Base-by-base conservation (phyloP, 129 eudicot genomes). In the Glebionis coronaria region DNA sequence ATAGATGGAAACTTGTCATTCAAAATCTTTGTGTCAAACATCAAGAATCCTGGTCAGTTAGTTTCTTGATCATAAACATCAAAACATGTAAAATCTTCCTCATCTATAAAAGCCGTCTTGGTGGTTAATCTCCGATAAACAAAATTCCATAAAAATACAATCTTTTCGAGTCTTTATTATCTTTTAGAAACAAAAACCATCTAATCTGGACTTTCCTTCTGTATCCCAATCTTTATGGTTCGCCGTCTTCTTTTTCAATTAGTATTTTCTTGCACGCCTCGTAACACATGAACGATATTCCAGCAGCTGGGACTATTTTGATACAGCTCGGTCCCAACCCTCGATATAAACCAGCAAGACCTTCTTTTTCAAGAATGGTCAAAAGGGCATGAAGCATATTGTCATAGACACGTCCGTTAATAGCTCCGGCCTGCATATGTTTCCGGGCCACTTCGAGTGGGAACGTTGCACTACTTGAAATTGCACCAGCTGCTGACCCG, bases 281-380 rank as follows among this genome's bases (percentile, higher is more conserved):
- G 13, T 90, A 87, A 64, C 95, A 90, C 97, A 90, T 90, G 85
- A 90, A 87, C n/a, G 97, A 90, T 29, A 90, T 91, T 58, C 97
- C 97, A 15, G 95, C 95, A 44, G 95, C 97, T 21, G 97, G 97
- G 5, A 91, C 93, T 9, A 91, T 61, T 59, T 91, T 91, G 52
- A 91, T 42, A 73, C 97, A 87, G 66, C 95, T 91, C 0, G 97
- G 97, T 2, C 97, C 97, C 62, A 91, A 62, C 25, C 97, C 97
- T 15, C 87, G 80, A 53, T 87, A 87, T 16, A 87, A 72, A 53
- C 95, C 97, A 6, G 50, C 58, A 5, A 87, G 65, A 25, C 97
- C 97, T 77, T 91, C 97, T 14, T 88, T 84, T 50, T 91, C 97
- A 53, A 87, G 80, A 21, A 91, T 91, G 73, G 78, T 62, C 23